Evolutionary conservation across 1,139 yeast species (phyloP), one percentile per base, ranked within the genome.

Genomic region (Lodderomyces beijingensis): DNA sequence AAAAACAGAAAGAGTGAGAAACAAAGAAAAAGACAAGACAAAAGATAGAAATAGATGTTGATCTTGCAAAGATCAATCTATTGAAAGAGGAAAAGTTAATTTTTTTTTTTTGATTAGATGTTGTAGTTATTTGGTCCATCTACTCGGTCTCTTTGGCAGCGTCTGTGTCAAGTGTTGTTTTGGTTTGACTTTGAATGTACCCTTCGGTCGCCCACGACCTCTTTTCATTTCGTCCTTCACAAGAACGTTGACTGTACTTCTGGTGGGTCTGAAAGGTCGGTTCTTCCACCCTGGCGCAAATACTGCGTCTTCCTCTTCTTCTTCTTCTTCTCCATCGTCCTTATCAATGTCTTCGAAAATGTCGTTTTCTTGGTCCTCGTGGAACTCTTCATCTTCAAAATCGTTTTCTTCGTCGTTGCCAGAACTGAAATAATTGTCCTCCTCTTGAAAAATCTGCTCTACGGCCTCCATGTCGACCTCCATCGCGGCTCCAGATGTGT

Each of bases 161-260:
- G n/a, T 27, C 14, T n/a, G n/a, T n/a, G n/a, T n/a, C n/a, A n/a
- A n/a, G n/a, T n/a, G n/a, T n/a, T n/a, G n/a, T n/a, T n/a, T n/a
- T 13, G 18, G 7, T 9, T 25, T 20, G 6, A 41, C 23, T 33
- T 41, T 43, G 25, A 41, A 41, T 30, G 43, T 30, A 34, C 49
- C 33, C 37, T 38, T 17, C 16, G 43, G 34, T 37, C 45, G n/a
- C 35, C 50, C 32, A 37, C 50, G 15, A 35, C 47, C 31, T 41
- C 46, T 25, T 25, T 30, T 22, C 22, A 27, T 30, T 17, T 32
- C 33, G 16, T 39, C 38, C 13, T 32, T 34, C 6, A 13, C 16
- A 16, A 37, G 31, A 7, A 41, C 43, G 27, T 35, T 35, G 13
- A 40, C 24, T 3, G 45, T 41, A 24, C 32, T 41, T 18, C 45